Evolutionary conservation across 2,329 filamentous ascomycete genomes (phyloP), one percentile per base, ranked within the genome.

Genomic region (Westerdykella aurantiaca): DNA sequence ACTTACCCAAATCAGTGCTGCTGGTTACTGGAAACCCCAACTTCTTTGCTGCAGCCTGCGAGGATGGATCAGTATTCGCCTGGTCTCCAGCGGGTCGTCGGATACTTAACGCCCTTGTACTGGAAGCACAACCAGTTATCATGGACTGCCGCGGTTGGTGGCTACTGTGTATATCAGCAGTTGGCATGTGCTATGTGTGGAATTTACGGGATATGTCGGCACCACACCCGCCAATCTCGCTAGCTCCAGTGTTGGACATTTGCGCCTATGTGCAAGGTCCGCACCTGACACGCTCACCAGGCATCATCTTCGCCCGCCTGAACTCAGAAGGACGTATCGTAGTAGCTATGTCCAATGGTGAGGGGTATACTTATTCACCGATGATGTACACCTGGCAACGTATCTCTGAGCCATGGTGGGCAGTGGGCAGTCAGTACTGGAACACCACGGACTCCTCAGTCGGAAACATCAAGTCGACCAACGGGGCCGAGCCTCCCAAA

Each of bases 331-430:
- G 93, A 1, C 79, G 88, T 37, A 79, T 97, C 16, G 77, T 97
- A 18, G 80, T 97, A n/a, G 93, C 88, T 0, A 76, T 98, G 46
- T 93, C 85, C 18, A 97, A 96, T 56, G 93, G 93, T 16, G 91
- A 98, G 57, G 93, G 93, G 1, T 98, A 89, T 68, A 83, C 83
- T 42, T 98, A 98, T 68, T 87, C 87, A 1, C 80, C 85, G 0
- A 77, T 78, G 14, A 86, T 98, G 84, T 91, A 82, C 66, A 80
- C 83, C 6, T 98, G 93, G 93, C 91, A 97, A 67, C 82, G 90
- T 9, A 75, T 98, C n/a, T 95, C 89, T 2, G 94, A 98, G 64
- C 80, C 88, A 2, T 98, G 93, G 93, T 98, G 93, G 89, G 91
- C 91, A 0, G 89, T 97, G 0, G 90, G 90, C 14, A 95, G 88